Evolutionary conservation across 148 eudicot species (phyloP), one percentile per base, ranked within the genome.

Genomic region (Silene conica): DNA sequence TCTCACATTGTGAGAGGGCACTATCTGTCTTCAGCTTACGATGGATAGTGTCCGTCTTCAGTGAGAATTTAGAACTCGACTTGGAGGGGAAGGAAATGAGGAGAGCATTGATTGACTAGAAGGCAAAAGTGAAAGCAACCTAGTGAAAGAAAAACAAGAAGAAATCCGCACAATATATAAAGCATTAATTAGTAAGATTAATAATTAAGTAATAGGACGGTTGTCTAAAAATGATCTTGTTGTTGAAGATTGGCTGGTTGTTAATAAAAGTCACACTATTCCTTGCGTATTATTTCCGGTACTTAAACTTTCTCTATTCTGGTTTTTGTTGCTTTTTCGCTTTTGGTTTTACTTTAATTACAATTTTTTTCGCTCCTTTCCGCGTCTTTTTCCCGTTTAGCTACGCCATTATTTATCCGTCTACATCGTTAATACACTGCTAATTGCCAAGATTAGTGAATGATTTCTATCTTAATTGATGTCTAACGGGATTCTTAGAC

Each of bases 191-290:
- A 48, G 11, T 1, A n/a, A 6, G 19, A 65, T 34, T 31, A 20
- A 65, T 54, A 55, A 64, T 13, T 18, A 64, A 64, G 48, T 34
- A 18, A 4, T 16, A 4, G n/a, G 48, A 50, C 14, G 55, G 41
- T 73, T 65, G 63, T 62, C 56, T 38, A 64, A 65, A 65, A 65
- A 43, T 34, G 61, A 70, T 13, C 75, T 77, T 77, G 64, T 38
- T 72, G 4, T 21, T 56, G 21, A 77, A 77, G 80, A 77, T 73
- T 73, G 50, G 50, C n/a, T 22, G 64, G 68, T 34, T 62, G 63
- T 78, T 67, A 57, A 46, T 28, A 58, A 72, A 46, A 45, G n/a
- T 25, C 66, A 46, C 64, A 22, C 52, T 45, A 57, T 56, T 66
- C 20, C 19, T 56, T 72, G 25, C 28, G 55, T 66, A 58, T 68